Evolutionary conservation across 2,329 filamentous ascomycete species (phyloP).

Genomic region (Phialocephala sp.): DNA sequence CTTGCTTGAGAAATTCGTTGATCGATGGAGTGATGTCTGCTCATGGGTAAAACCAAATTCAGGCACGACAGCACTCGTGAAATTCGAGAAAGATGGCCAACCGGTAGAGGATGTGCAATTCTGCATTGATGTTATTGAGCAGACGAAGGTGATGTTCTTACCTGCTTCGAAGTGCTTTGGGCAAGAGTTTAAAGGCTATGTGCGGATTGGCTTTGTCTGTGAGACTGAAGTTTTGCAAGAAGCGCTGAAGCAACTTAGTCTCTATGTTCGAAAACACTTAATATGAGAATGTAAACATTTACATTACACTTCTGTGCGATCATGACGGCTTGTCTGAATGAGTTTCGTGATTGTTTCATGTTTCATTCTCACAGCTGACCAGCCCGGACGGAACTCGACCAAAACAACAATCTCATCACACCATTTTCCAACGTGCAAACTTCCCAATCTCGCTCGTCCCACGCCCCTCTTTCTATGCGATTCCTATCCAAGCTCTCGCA

Average conservation of each 20-base stretch:
- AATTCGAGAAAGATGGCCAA: slow-evolving; percentile 64
- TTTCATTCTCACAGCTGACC: background rate
- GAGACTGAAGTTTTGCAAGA: slow-evolving; percentile 71
- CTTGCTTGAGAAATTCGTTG: slow-evolving; percentile 70
- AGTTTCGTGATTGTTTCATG: too few species aligned
- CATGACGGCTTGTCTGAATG: too few species aligned
- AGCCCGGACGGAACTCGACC: background rate
- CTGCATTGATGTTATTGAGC: slow-evolving; percentile 69
- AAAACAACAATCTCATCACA: background rate
- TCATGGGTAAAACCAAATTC: slow-evolving; percentile 77
- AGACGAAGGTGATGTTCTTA: slow-evolving; percentile 75
- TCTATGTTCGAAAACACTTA: slow-evolving; percentile 37
- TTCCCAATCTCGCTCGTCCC: too few species aligned
- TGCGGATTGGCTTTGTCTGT: slow-evolving; percentile 78
- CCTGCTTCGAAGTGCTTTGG: slow-evolving; percentile 80
- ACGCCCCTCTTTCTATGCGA: too few species aligned
- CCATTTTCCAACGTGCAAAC: background rate
- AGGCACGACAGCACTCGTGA: slow-evolving; percentile 80
- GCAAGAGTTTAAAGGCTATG: slow-evolving; percentile 73
- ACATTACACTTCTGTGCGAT: background rate
- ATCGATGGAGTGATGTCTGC: slow-evolving; percentile 66
- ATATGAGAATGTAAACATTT: background rate
- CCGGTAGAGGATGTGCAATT: slow-evolving; percentile 75
- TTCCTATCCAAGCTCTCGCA: too few species aligned
- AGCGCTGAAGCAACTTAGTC: slow-evolving; percentile 56